Evolutionary conservation across 2,329 filamentous ascomycete species (phyloP).

Genomic region (Fulvia fulva): DNA sequence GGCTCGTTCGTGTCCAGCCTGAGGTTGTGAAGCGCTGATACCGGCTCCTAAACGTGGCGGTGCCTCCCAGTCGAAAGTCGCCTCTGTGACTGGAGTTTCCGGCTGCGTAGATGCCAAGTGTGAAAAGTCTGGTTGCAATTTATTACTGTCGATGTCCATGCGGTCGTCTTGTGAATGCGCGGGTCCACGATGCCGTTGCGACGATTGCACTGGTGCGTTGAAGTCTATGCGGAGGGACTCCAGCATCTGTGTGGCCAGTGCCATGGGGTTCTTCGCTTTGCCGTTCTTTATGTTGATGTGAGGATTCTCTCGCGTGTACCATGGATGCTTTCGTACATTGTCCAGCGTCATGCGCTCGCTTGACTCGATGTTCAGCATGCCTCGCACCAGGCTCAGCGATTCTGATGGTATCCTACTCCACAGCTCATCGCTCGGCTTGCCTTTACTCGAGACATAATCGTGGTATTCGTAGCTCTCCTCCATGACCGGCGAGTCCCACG

Average conservation of each 20-base stretch:
- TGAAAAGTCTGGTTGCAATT: conserved; percentile 33
- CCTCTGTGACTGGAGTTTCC: conserved; percentile 68
- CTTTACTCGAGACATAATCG: conserved; percentile 76
- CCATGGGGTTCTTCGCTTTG: conserved; percentile 70
- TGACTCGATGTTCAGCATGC: conserved; percentile 84
- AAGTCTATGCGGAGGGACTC: conserved; percentile 88
- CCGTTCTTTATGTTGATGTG: conserved; percentile 68
- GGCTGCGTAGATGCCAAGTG: conserved; percentile 79
- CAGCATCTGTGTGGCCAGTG: conserved; percentile 91
- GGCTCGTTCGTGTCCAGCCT: conserved; percentile 28
- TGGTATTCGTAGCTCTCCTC: conserved; percentile 82
- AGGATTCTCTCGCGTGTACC: conserved; percentile 82
- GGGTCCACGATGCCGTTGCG: conserved; percentile 35
- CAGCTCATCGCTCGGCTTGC: conserved; percentile 74
- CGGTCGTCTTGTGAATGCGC: conserved; percentile 31
- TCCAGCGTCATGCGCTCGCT: conserved; percentile 75
- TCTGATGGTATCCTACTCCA: conserved; percentile 75
- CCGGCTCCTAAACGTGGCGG: conserved; percentile 56
- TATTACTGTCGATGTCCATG: conserved; percentile 65
- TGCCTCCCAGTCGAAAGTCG: conserved; percentile 81
- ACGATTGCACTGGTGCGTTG: conserved; percentile 59
- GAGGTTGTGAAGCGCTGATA: conserved; percentile 39
- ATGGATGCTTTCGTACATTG: conserved; percentile 84
- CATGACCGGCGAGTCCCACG: conserved; percentile 86
- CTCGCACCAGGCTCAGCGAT: conserved; percentile 76